Conservation (phyloP, 805 yeast species). For the Candida ponderosae region DNA sequence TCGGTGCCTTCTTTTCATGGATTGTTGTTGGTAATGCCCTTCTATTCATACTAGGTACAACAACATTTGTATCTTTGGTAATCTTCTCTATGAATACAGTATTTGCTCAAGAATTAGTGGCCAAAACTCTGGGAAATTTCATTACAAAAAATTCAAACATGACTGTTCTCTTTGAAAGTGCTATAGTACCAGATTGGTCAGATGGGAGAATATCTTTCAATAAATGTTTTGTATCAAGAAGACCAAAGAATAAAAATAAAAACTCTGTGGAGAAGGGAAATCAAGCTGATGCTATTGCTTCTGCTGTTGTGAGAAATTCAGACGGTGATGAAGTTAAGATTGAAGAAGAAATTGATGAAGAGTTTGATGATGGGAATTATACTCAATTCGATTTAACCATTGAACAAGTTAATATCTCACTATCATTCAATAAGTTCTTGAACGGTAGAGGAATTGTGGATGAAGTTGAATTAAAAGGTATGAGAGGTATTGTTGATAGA, state of each 20-base stretch:
- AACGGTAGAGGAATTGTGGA: constrained; percentile 84
- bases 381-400: constrained; percentile 92
- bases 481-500: constrained; percentile 90
- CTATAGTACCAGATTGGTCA: constrained; percentile 91
- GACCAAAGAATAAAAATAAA: constrained; percentile 53
- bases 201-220: constrained; percentile 79
- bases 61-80: constrained; percentile 81
- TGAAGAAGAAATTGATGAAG: constrained; percentile 22
- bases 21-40: constrained; percentile 79
- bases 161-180: constrained; percentile 83
- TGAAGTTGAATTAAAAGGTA: constrained; percentile 71
- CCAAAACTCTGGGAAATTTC: constrained; percentile 70
- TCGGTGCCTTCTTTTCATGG: constrained; percentile 89
- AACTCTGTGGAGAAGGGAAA: constrained; percentile 60
- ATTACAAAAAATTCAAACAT: constrained; percentile 78
- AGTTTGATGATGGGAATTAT: constrained; percentile 83
- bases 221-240: constrained; percentile 76
- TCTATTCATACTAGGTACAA: constrained; percentile 77
- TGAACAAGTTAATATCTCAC: constrained; percentile 72
- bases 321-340: constrained; percentile 6
- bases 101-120: constrained; percentile 65
- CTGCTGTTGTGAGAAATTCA: constrained; percentile 15
- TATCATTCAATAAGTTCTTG: constrained; percentile 81
- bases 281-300: constrained; percentile 61
- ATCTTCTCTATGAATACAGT: constrained; percentile 61